Evolutionary conservation across 2,329 filamentous ascomycete genomes (phyloP).

Genomic region (Chaetomiaceae sp.): DNA sequence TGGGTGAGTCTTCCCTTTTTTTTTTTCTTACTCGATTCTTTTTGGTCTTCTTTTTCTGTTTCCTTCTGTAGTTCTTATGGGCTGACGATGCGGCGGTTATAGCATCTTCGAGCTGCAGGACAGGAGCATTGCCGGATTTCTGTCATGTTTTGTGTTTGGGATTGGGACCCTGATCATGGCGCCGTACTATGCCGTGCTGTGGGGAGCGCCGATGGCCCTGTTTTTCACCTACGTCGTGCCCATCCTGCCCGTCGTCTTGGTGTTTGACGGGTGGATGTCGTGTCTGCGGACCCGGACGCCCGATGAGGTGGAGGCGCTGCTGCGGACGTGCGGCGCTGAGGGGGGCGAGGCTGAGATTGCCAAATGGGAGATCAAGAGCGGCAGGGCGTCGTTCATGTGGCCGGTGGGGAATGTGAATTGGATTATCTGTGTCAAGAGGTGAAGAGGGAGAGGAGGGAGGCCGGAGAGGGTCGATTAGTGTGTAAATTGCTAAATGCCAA

Average conservation of each 20-base stretch:
- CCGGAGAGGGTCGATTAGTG: not conserved
- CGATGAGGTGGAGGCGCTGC: conserved; percentile 56
- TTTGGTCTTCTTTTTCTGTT: not conserved
- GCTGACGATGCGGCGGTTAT: not conserved
- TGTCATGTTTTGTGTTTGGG: conserved; percentile 50
- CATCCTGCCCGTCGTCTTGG: conserved; percentile 60
- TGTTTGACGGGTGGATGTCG: conserved; percentile 66
- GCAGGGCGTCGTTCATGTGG: conserved; percentile 44
- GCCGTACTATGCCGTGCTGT: conserved; percentile 50
- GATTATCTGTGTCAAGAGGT: conserved; percentile 44
- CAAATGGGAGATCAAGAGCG: conserved; percentile 47
- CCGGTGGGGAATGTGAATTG: conserved; percentile 48
- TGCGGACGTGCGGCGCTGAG: conserved; percentile 48
- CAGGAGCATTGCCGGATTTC: conserved; percentile 49
- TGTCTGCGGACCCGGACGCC: conserved; percentile 62
- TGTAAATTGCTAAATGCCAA: conserved; percentile 16
- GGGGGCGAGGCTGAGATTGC: conserved; percentile 29
- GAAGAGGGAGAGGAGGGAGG: not conserved
- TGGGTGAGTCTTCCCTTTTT: conserved; percentile 36
- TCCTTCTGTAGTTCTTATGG: no score
- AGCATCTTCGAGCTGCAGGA: conserved; percentile 72
- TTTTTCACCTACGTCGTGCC: conserved; percentile 64
- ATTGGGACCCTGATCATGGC: conserved; percentile 47
- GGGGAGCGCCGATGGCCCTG: conserved; percentile 49
- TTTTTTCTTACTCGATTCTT: not conserved